Conservation (phyloP, 257 asterid genomes). For the Nicotiana tomentosiformis region DNA sequence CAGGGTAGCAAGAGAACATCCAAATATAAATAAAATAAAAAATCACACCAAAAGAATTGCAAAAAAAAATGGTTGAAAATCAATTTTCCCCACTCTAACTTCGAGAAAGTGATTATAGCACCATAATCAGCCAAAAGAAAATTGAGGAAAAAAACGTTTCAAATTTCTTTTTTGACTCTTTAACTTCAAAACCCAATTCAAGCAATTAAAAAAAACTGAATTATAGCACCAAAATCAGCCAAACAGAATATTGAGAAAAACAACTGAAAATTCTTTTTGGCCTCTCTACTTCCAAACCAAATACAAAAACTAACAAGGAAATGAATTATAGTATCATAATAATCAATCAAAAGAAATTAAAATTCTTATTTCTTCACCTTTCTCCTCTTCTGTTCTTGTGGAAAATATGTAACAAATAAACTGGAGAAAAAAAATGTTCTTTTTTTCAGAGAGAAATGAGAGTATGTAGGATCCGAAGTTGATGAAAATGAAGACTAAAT, state of each 20-base stretch:
- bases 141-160: neutral
- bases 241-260: neutral
- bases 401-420: neutral
- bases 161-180: neutral
- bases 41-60: neutral
- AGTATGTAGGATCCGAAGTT: neutral
- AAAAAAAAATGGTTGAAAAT: neutral
- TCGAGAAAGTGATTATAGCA: neutral
- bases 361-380: neutral
- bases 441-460: neutral
- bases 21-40: neutral
- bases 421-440: too few species aligned
- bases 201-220: neutral
- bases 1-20: neutral
- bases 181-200: neutral
- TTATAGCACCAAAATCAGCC: neutral
- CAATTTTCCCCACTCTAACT: neutral
- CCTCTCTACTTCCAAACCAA: neutral
- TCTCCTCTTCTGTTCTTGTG: neutral
- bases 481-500: conserved; percentile 8
- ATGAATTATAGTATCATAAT: neutral
- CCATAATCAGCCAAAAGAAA: neutral
- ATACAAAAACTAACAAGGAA: neutral
- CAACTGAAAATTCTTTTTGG: neutral
- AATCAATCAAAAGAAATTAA: neutral